Evolutionary conservation across 1,284 basidiomycete genomes (phyloP).

Genomic region (Sanghuangporus weigelae): DNA sequence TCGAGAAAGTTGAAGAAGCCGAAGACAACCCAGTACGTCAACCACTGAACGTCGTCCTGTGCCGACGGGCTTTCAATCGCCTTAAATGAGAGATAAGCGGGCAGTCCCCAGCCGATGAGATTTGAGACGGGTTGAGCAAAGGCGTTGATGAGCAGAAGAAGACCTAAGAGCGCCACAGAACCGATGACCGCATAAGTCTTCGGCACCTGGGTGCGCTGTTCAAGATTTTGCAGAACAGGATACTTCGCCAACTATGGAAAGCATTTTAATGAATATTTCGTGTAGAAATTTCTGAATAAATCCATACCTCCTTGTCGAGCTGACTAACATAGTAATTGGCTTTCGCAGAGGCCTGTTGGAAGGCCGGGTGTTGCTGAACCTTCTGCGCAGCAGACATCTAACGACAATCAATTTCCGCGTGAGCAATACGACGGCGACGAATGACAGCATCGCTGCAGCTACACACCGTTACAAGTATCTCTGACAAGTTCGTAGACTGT

Average conservation of each 20-base stretch:
- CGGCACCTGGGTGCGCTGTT: slow-evolving; percentile 88
- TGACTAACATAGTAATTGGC: slow-evolving; percentile 71
- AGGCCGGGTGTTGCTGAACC: slow-evolving; percentile 80
- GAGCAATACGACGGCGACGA: neutral
- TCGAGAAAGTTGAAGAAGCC: slow-evolving; percentile 85
- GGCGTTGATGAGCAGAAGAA: slow-evolving; percentile 79
- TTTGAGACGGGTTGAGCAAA: slow-evolving; percentile 80
- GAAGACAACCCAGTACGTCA: slow-evolving; percentile 86
- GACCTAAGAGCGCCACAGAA: slow-evolving; percentile 53
- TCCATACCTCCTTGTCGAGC: slow-evolving; percentile 90
- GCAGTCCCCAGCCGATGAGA: slow-evolving; percentile 79
- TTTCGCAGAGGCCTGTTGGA: slow-evolving; percentile 75
- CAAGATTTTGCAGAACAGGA: slow-evolving; percentile 76
- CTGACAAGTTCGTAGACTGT: slow-evolving; percentile 19
- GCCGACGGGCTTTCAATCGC: slow-evolving; percentile 71
- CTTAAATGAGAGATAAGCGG: slow-evolving; percentile 82
- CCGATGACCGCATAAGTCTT: slow-evolving; percentile 90
- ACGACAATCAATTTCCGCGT: neutral
- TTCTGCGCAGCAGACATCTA: slow-evolving; percentile 75
- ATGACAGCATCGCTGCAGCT: neutral
- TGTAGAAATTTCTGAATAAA: neutral
- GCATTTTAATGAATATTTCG: slow-evolving; percentile 15
- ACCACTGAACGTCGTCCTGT: slow-evolving; percentile 82
- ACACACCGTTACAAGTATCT: neutral
- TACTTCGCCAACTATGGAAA: slow-evolving; percentile 81